Base-by-base conservation (phyloP, 305 asterid species). In the Fraxinus greggii region DNA sequence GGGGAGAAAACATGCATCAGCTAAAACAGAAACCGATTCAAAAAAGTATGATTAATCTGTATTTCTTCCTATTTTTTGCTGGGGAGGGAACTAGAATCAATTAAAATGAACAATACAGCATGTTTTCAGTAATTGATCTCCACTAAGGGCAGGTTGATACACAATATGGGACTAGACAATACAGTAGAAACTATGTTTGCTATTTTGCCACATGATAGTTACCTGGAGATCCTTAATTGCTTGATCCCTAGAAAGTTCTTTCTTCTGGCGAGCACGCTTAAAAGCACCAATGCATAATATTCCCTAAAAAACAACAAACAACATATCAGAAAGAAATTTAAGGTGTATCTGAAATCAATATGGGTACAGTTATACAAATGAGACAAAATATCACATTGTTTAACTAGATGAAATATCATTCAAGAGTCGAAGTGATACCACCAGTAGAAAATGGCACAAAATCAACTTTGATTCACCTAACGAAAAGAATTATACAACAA, bases 201-300 rank as follows among this genome's bases (percentile, higher is more conserved):
- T 5, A 5, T n/a, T 54, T 54, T 54, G 24, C 63, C 24, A 82
- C 69, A 54, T 5, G 23, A 72, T 51, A 45, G 45, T 84, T 89
- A 95, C 99, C 99, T 90, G 83, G 76, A 96, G 93, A 90, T 94
- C 95, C 87, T 88, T 94, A 40, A 87, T 77, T 31, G 99, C 97
- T 88, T 96, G 97, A 82, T 92, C 97, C 86, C 91, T 86, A 75
- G 99, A 82, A 80, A 91, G 5, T 86, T 89, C 93, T 88, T 92
- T 88, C 82, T 85, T 93, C 90, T 85, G 93, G 69, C 93, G 99
- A 86, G 97, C 88, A 84, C 98, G 98, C 87, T 94, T 96, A 85
- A 94, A 79, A 85, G 86, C 59, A 48, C 99, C 99, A 78, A 94
- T 89, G 91, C 98, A 94, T 35, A 94, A 84, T 36, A 95, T 3